Percentiles rank a stretch among this genome's conserved stretches.
These are phyloP conservation scores for Orbilia blumenaviensis DNA, from an alignment of 2,329 filamentous ascomycete species.

Conservation along the genomic window DNA sequence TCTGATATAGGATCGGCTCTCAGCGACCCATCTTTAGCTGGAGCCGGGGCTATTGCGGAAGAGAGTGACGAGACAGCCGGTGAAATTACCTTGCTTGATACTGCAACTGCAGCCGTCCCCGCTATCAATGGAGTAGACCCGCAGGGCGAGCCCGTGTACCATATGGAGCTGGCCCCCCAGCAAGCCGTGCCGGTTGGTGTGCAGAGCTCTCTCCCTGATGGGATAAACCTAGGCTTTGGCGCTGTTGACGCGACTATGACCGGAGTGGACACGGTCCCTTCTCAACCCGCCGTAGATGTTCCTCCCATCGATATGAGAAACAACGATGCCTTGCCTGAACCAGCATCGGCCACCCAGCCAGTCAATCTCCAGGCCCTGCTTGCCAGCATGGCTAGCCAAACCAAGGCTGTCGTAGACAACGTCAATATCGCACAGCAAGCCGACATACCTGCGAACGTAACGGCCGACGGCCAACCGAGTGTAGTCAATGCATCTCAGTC, in stretches of 20 bases:
- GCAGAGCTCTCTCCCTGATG: constrained; percentile 10
- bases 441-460: constrained; percentile 14
- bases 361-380: constrained; percentile 48
- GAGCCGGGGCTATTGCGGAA: background rate
- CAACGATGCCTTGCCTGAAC: constrained; percentile 19
- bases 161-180: background rate
- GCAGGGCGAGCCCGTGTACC: constrained; percentile 1
- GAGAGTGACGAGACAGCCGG: background rate
- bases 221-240: background rate
- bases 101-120: background rate
- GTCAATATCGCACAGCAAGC: background rate
- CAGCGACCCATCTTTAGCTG: constrained; percentile 40
- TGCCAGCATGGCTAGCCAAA: constrained; percentile 39
- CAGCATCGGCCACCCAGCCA: constrained; percentile 21
- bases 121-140: constrained; percentile 11
- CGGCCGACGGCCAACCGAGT: constrained; percentile 12
- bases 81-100: constrained; percentile 10
- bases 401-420: constrained; percentile 33
- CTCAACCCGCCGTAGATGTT: constrained; percentile 36
- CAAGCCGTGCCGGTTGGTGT: constrained; percentile 1
- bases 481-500: constrained; percentile 3
- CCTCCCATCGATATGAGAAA: constrained; percentile 21
- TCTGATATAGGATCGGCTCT: constrained; percentile 49
- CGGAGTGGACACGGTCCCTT: constrained; percentile 10
- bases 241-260: constrained; percentile 37